phyloP scores from a whole-genome alignment of 225 moss, liverwort and hornwort genomes.

The Neckera pumila region DNA sequence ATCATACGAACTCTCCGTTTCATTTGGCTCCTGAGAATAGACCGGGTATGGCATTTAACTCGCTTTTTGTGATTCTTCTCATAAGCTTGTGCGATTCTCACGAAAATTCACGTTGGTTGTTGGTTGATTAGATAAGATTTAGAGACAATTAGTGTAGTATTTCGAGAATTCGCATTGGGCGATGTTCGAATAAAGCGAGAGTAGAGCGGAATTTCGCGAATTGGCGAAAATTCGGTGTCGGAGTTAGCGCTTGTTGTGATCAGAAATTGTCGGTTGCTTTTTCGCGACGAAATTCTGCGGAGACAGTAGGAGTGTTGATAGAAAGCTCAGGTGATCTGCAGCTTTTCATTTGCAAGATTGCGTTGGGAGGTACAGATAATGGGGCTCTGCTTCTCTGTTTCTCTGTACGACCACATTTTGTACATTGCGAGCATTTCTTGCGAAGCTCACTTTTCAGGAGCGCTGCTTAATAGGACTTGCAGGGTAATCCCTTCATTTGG shows the following conservation, averaged over 20 bases:
- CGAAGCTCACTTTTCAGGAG: neutral
- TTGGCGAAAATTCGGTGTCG: neutral
- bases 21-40: conserved; percentile 2
- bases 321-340: neutral
- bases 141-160: neutral
- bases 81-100: neutral
- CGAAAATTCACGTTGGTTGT: neutral
- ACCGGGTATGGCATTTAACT: neutral
- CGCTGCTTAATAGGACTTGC: neutral
- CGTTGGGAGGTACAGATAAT: neutral
- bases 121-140: neutral
- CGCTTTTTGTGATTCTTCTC: neutral
- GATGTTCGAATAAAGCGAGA: neutral
- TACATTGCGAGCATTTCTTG: neutral
- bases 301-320: neutral
- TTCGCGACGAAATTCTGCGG: neutral
- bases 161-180: neutral
- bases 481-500: neutral
- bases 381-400: neutral
- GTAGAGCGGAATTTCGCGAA: neutral
- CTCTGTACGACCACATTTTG: neutral
- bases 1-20: neutral
- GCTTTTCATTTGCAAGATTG: neutral
- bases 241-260: neutral
- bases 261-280: neutral